These are phyloP conservation scores for Tylopilus felleus DNA, from an alignment of 768 basidiomycete genomes.

Conservation along the genomic window DNA sequence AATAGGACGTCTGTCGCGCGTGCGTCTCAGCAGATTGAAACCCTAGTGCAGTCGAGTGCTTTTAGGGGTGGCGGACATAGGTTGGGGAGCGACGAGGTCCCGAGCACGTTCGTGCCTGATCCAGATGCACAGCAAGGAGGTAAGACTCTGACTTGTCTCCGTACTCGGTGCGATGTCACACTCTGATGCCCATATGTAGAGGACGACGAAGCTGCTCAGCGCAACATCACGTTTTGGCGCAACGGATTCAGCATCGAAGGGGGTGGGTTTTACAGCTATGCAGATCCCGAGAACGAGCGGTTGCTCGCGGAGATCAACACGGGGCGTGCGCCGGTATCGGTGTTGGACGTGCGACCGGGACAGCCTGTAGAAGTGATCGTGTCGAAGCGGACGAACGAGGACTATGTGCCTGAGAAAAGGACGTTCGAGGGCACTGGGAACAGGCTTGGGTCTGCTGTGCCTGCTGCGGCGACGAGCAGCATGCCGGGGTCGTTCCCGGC, in stretches of 20 bases:
- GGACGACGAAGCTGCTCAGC: conserved; percentile 48
- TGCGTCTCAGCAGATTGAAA: conserved; percentile 11
- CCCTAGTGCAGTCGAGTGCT: conserved; percentile 20
- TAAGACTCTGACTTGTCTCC: too few species aligned
- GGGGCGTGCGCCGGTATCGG: conserved; percentile 74
- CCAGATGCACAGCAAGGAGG: conserved; percentile 45
- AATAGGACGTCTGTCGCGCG: conserved; percentile 21
- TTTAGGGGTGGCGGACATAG: conserved; percentile 79
- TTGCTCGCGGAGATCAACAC: conserved; percentile 74
- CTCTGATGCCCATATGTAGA: too few species aligned
- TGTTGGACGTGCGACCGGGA: conserved; percentile 68
- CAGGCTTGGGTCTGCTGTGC: conserved; percentile 77
- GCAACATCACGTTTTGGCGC: conserved; percentile 87
- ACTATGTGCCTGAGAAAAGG: conserved; percentile 60
- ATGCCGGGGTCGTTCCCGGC: conserved; percentile 66
- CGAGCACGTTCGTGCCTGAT: conserved; percentile 74
- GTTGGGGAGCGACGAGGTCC: conserved; percentile 88
- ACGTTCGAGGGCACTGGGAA: conserved; percentile 74
- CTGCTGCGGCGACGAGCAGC: conserved; percentile 26
- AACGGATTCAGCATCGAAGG: conserved; percentile 92
- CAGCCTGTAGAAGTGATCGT: conserved; percentile 87
- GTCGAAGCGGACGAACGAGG: conserved; percentile 62
- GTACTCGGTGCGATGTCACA: too few species aligned
- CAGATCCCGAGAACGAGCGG: conserved; percentile 67
- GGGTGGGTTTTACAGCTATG: conserved; percentile 79